These are phyloP conservation scores for Podila minutissima DNA, from an alignment of 192 early-diverging fungal genomes.

Conservation along the genomic window DNA sequence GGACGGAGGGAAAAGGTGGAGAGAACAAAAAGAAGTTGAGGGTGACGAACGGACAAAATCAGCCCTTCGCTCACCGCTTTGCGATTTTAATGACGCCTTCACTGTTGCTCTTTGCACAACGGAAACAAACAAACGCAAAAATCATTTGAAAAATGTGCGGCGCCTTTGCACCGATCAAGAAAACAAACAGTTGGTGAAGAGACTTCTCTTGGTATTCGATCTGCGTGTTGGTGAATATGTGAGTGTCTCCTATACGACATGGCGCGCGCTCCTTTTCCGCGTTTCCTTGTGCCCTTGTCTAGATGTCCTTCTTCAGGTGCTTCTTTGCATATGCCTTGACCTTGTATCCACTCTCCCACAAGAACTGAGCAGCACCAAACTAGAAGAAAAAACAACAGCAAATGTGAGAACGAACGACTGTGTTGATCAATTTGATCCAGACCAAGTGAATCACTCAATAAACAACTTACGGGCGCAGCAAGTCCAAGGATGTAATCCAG, in stretches of 20 bases:
- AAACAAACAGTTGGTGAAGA: too few species aligned
- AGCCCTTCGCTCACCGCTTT: neutral
- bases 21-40: too few species aligned
- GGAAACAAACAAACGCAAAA: neutral
- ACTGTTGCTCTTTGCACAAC: neutral
- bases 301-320: constrained; percentile 38
- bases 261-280: too few species aligned
- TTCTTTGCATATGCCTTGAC: constrained; percentile 39
- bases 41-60: too few species aligned
- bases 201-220: too few species aligned
- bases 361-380: constrained; percentile 22
- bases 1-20: too few species aligned
- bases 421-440: neutral
- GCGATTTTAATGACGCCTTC: neutral
- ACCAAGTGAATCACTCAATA: neutral
- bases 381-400: constrained; percentile 4
- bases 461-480: constrained; percentile 31
- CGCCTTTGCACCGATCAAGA: too few species aligned
- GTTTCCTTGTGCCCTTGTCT: neutral
- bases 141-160: too few species aligned
- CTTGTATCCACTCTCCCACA: constrained; percentile 35
- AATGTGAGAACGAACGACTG: neutral
- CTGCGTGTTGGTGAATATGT: too few species aligned
- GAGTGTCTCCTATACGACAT: too few species aligned
- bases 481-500: constrained; percentile 28